A percentile compares a stretch with the other conserved stretches of the same genome.
Evolutionary conservation across 306 rosid species (phyloP).

Genomic region (Vicia sativa): DNA sequence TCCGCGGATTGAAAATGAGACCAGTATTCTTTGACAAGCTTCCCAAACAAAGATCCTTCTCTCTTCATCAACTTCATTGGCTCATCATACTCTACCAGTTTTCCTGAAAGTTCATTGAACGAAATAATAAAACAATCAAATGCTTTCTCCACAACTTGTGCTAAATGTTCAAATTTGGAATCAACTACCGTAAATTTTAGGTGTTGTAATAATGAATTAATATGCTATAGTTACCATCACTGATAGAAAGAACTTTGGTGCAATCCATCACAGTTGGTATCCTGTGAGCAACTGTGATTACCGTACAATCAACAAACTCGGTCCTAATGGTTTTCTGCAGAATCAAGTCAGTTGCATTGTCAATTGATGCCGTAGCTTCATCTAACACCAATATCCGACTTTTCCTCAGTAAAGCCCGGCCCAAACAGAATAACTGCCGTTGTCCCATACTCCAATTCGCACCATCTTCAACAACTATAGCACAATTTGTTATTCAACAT

Average conservation of each 20-base stretch:
- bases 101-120: slow-evolving; percentile 54
- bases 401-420: slow-evolving; percentile 84
- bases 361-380: slow-evolving; percentile 96
- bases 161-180: background rate
- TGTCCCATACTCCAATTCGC: slow-evolving; percentile 99
- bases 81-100: slow-evolving; percentile 80
- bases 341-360: slow-evolving; percentile 88
- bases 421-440: slow-evolving; percentile 82
- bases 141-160: background rate
- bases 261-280: slow-evolving; percentile 98
- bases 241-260: slow-evolving; percentile 83
- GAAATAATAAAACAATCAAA: slow-evolving; percentile 14
- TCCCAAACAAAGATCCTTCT: slow-evolving; percentile 79
- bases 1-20: slow-evolving; percentile 77
- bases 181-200: background rate
- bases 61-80: slow-evolving; percentile 73
- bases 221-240: slow-evolving; percentile 64
- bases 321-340: slow-evolving; percentile 80
- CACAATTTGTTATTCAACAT: slow-evolving; percentile 13
- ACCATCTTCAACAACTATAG: slow-evolving; percentile 80
- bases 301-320: slow-evolving; percentile 76
- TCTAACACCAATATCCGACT: slow-evolving; percentile 82
- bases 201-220: background rate
- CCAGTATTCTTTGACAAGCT: slow-evolving; percentile 92
- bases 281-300: slow-evolving; percentile 88